phyloP scores from a whole-genome alignment of 2,329 filamentous ascomycete species.

The Shiraia sp. region DNA sequence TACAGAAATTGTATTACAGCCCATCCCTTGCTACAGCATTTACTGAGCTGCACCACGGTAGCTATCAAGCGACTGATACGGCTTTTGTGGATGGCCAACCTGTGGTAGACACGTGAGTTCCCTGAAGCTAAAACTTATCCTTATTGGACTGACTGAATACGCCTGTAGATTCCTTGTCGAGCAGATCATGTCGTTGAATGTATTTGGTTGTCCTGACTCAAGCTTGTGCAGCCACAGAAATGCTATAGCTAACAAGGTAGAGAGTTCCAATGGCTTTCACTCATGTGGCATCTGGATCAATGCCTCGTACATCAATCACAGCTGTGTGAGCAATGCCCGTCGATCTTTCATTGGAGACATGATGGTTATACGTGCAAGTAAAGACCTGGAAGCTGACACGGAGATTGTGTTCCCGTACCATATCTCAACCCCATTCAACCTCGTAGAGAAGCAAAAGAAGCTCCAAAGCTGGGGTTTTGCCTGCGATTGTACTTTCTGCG shows the following conservation, averaged over 20 bases:
- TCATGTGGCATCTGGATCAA: conserved; percentile 46
- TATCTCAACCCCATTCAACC: neutral
- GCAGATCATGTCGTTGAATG: conserved; percentile 50
- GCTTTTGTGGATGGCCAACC: conserved; percentile 39
- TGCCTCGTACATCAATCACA: conserved; percentile 51
- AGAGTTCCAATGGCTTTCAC: conserved; percentile 2
- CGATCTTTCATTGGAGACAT: conserved; percentile 47
- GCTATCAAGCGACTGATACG: conserved; percentile 40
- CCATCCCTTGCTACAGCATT: conserved; percentile 39
- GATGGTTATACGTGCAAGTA: conserved; percentile 46
- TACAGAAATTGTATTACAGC: conserved; percentile 53
- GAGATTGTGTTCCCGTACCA: conserved; percentile 24
- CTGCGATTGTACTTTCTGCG: conserved; percentile 21
- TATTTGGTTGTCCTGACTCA: conserved; percentile 45
- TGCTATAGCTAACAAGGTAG: conserved; percentile 1
- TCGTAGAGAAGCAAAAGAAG: neutral
- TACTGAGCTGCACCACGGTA: conserved; percentile 39
- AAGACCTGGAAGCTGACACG: conserved; percentile 24
- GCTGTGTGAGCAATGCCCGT: conserved; percentile 44
- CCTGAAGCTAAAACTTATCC: neutral
- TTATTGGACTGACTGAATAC: neutral
- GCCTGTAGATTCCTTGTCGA: conserved; percentile 52
- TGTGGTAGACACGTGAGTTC: conserved; percentile 6
- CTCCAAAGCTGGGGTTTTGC: conserved; percentile 19
- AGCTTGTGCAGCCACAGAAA: conserved; percentile 15